Percentiles rank a stretch among this genome's conserved stretches.
Evolutionary conservation across 169 alveolate species (phyloP).

Genomic region (Neospora caninum): DNA sequence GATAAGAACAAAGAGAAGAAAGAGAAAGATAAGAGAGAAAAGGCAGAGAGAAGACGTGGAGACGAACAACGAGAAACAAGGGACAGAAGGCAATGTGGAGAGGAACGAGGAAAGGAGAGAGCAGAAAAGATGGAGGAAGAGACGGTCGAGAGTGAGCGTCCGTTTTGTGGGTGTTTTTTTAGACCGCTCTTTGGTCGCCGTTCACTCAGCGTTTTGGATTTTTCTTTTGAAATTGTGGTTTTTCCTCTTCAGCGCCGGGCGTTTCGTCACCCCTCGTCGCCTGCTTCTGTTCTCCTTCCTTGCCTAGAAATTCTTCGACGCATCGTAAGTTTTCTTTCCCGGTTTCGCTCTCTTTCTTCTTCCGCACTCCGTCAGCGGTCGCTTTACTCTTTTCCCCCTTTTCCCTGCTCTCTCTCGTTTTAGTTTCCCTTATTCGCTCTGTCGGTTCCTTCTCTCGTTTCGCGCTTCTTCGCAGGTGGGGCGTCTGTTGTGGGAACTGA

Average conservation of each 20-base stretch:
- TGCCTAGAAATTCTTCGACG: slow-evolving; percentile 42
- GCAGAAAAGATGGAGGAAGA: neutral
- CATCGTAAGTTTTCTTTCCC: slow-evolving; percentile 4
- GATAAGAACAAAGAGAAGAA: too few relatives aligned
- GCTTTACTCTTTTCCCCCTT: neutral
- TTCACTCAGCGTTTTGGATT: neutral
- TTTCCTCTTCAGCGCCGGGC: slow-evolving; percentile 49
- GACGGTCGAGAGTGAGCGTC: neutral
- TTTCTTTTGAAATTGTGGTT: neutral
- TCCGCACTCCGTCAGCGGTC: neutral
- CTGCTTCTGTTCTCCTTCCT: slow-evolving; percentile 52
- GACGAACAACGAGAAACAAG: neutral
- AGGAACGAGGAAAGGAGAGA: neutral
- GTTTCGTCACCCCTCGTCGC: slow-evolving; percentile 53
- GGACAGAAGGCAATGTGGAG: neutral
- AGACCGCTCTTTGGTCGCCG: neutral
- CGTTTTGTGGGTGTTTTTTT: neutral
- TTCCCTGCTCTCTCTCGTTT: neutral
- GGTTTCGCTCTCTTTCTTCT: neutral
- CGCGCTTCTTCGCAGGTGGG: neutral
- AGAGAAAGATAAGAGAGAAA: neutral
- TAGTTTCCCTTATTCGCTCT: neutral
- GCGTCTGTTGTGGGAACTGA: slow-evolving; percentile 7
- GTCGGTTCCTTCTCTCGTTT: neutral
- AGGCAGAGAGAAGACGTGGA: neutral